Conservation (phyloP, 768 basidiomycete species). For the Suillus subalutaceus region DNA sequence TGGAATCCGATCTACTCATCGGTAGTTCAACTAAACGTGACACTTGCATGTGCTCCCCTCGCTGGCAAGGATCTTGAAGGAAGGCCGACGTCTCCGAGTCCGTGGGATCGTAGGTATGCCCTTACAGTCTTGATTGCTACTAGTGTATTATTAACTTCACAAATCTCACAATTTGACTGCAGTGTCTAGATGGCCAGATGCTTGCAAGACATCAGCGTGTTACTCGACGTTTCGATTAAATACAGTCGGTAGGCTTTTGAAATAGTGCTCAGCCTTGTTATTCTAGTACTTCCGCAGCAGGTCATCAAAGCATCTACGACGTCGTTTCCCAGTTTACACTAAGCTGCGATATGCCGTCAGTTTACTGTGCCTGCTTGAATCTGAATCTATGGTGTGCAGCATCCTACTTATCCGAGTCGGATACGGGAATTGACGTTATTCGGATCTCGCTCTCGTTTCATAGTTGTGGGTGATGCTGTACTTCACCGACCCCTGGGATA, state of each 20-base stretch:
- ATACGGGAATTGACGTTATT: neutral
- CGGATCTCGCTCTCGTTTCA: neutral
- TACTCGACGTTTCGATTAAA: neutral
- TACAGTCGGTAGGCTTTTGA: neutral
- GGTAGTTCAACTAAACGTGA: neutral
- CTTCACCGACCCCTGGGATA: neutral
- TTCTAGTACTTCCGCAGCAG: neutral
- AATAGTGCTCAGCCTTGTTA: neutral
- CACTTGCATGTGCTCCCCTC: neutral
- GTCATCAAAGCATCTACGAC: neutral
- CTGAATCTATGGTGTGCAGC: neutral
- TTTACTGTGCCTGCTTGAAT: neutral
- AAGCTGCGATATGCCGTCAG: neutral
- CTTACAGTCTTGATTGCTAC: neutral
- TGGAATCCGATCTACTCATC: neutral
- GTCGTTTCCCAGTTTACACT: neutral
- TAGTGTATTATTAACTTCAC: neutral
- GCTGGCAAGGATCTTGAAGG: neutral
- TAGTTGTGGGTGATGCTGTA: neutral
- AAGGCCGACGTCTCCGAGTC: neutral
- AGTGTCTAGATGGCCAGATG: neutral
- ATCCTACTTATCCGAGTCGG: neutral
- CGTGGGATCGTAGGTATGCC: neutral
- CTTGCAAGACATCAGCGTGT: neutral
- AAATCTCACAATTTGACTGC: neutral